These are phyloP conservation scores for Cutaneotrichosporon curvatum DNA, from an alignment of 1,284 basidiomycete species.

Conservation along the genomic window DNA sequence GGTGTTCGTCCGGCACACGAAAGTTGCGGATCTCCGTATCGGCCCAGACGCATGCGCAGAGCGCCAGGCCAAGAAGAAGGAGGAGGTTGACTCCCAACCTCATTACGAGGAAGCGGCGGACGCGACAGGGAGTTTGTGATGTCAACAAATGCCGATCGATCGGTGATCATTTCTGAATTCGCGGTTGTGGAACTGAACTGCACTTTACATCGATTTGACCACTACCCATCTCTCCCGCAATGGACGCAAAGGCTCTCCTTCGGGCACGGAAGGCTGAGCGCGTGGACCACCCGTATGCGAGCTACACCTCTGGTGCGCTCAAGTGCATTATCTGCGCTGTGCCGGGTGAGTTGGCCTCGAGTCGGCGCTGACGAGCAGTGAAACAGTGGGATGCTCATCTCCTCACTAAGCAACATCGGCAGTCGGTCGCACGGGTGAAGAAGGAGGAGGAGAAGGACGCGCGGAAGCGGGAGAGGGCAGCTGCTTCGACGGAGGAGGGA, in stretches of 20 bases:
- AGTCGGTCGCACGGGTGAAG: slow-evolving; percentile 38
- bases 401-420: slow-evolving; percentile 45
- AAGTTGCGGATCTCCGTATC: slow-evolving; percentile 42
- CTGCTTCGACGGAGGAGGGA: slow-evolving; percentile 20
- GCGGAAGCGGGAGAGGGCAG: slow-evolving; percentile 20
- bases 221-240: background rate
- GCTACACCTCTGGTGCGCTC: slow-evolving; percentile 37
- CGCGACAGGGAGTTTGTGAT: too few relatives aligned
- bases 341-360: slow-evolving; percentile 30
- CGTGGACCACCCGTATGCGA: slow-evolving; percentile 40
- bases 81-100: background rate
- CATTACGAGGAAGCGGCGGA: too few relatives aligned
- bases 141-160: too few relatives aligned
- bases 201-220: background rate
- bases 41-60: slow-evolving; percentile 11
- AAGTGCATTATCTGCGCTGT: slow-evolving; percentile 44
- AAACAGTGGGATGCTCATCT: slow-evolving; percentile 47
- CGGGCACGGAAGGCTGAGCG: slow-evolving; percentile 43
- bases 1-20: slow-evolving; percentile 22
- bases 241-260: slow-evolving; percentile 43
- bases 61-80: background rate
- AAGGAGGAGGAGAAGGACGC: slow-evolving; percentile 26
- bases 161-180: too few relatives aligned
- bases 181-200: too few relatives aligned
- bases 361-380: slow-evolving; percentile 22